Evolutionary conservation across 2,329 filamentous ascomycete genomes (phyloP).

Genomic region (Penicillium concentricum): DNA sequence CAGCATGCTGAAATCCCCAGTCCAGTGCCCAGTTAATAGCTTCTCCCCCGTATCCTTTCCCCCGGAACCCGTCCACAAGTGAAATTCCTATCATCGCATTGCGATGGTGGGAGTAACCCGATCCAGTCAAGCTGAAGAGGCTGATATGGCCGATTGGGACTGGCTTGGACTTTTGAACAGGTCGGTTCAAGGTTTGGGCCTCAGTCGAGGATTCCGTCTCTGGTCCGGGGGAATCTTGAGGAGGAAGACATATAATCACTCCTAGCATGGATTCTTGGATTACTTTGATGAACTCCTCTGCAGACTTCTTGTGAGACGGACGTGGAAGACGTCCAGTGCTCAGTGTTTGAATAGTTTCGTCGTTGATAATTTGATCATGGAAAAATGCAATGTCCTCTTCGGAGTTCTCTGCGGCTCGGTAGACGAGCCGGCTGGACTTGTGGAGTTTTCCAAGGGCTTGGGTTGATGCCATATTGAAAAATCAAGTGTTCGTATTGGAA

Average conservation of each 20-base stretch:
- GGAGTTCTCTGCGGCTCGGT: constrained; percentile 12
- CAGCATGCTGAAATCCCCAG: constrained; percentile 12
- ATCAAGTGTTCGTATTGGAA: neutral
- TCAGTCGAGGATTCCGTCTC: neutral
- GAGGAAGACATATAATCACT: constrained; percentile 3
- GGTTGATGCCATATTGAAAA: neutral
- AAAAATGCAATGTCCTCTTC: constrained; percentile 15
- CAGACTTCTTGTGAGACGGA: neutral
- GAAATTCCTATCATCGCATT: constrained; percentile 4
- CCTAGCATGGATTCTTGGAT: neutral
- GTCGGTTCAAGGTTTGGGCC: too few relatives aligned
- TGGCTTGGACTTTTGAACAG: neutral
- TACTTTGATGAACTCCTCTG: neutral
- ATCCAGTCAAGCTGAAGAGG: neutral
- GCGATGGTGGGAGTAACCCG: neutral
- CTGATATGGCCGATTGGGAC: neutral
- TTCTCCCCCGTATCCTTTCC: constrained; percentile 12
- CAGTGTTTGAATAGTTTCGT: neutral
- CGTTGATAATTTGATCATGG: constrained; percentile 3
- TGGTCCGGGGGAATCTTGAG: neutral
- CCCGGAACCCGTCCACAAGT: neutral
- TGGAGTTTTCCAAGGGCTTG: neutral
- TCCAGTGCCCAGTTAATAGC: constrained; percentile 14
- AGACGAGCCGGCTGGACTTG: constrained; percentile 10
- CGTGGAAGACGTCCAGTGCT: neutral